Conservation (phyloP, 805 yeast genomes). For the Metschnikowia baotianmanensis region DNA sequence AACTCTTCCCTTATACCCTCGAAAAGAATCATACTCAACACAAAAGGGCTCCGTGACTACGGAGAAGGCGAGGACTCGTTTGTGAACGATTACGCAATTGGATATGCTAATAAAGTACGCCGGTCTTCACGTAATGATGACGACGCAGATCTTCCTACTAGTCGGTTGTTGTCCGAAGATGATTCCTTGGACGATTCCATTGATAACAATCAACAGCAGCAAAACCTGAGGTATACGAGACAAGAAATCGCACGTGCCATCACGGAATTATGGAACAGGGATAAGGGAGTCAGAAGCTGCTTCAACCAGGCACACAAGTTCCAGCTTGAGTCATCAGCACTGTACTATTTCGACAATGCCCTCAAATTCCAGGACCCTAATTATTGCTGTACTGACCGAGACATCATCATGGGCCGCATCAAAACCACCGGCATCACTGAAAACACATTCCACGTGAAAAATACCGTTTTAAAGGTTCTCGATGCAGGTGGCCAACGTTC, state of each 20-base stretch:
- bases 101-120: slow-evolving; percentile 10
- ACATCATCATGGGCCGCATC: slow-evolving; percentile 85
- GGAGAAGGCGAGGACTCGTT: slow-evolving; percentile 12
- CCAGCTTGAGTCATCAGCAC: slow-evolving; percentile 81
- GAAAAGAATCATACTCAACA: slow-evolving; percentile 51
- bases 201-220: slow-evolving; percentile 5
- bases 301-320: slow-evolving; percentile 66
- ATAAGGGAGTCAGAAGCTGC: slow-evolving; percentile 62
- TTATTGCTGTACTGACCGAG: slow-evolving; percentile 74
- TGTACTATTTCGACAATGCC: slow-evolving; percentile 78
- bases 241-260: slow-evolving; percentile 72
- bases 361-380: slow-evolving; percentile 57
- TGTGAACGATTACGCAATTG: slow-evolving; percentile 17
- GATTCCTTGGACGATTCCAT: slow-evolving; percentile 5
- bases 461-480: slow-evolving; percentile 67
- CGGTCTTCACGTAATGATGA: slow-evolving; percentile 7
- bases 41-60: slow-evolving; percentile 32
- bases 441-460: slow-evolving; percentile 65
- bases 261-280: slow-evolving; percentile 62
- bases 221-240: slow-evolving; percentile 26
- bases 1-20: slow-evolving; percentile 42
- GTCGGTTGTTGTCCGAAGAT: slow-evolving; percentile 14
- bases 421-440: slow-evolving; percentile 96
- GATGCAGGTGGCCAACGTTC: slow-evolving; percentile 98
- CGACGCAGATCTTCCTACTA: slow-evolving; percentile 10